Conservation (phyloP, 2,329 filamentous ascomycete species). For the Canariomyces notabilis region DNA sequence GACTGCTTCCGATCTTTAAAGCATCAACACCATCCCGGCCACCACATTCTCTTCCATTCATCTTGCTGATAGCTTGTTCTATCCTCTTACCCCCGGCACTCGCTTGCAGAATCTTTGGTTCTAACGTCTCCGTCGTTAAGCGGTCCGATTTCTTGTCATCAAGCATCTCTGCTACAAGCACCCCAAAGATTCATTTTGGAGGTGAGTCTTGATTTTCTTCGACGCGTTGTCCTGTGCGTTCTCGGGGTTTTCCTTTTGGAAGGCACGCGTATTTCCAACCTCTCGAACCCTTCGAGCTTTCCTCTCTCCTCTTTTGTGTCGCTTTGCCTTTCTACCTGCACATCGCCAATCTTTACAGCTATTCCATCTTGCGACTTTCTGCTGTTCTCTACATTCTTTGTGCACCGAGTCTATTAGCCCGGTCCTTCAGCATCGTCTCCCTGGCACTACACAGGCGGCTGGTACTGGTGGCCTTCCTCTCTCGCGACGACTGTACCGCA, state of each 20-base stretch:
- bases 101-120: constrained; percentile 54
- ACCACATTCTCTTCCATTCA: constrained; percentile 43
- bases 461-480: constrained; percentile 1
- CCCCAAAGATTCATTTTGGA: constrained; percentile 19
- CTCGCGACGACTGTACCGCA: background rate
- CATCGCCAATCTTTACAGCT: background rate
- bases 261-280: background rate
- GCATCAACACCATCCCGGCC: constrained; percentile 44
- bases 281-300: background rate
- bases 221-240: background rate
- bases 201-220: constrained; percentile 17
- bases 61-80: constrained; percentile 58
- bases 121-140: constrained; percentile 38
- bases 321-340: background rate
- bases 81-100: constrained; percentile 51
- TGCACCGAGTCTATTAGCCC: background rate
- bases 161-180: constrained; percentile 12
- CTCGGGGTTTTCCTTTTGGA: background rate
- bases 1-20: constrained; percentile 33
- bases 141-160: constrained; percentile 26
- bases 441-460: background rate
- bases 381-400: background rate
- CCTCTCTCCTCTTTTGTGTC: background rate
- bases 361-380: background rate
- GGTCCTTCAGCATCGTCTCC: background rate